Conservation (phyloP, 2,329 filamentous ascomycete genomes). For the Teratosphaeria nubilosa region DNA sequence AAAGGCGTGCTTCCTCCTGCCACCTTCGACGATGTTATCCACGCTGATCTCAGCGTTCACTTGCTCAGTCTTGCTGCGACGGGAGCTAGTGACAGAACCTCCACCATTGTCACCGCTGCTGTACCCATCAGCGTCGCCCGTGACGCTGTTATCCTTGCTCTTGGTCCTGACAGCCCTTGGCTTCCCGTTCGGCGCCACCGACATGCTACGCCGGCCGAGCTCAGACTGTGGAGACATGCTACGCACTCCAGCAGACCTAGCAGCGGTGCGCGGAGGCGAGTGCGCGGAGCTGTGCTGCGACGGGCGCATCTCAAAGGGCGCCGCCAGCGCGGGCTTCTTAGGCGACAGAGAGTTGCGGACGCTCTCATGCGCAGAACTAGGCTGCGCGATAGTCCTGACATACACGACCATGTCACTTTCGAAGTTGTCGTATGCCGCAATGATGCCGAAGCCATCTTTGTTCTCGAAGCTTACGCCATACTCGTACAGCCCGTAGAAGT, state of each 20-base stretch:
- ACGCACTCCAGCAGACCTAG: conserved; percentile 61
- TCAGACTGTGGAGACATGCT: conserved; percentile 64
- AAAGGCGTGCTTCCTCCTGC: conserved; percentile 82
- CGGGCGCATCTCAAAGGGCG: conserved; percentile 55
- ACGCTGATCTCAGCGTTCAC: conserved; percentile 95
- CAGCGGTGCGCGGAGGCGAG: conserved; percentile 56
- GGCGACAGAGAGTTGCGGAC: conserved; percentile 30
- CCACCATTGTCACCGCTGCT: conserved; percentile 80
- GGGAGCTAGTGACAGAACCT: conserved; percentile 59
- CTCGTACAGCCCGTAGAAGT: conserved; percentile 94
- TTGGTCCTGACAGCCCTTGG: conserved; percentile 45
- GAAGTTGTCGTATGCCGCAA: conserved; percentile 94
- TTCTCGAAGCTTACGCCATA: conserved; percentile 92
- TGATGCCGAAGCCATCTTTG: conserved; percentile 76
- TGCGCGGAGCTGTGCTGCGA: conserved; percentile 50
- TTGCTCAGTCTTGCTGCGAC: conserved; percentile 70
- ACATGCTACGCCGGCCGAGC: conserved; percentile 66
- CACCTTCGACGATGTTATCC: conserved; percentile 96
- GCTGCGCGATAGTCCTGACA: conserved; percentile 48
- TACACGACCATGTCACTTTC: conserved; percentile 85
- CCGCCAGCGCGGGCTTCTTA: conserved; percentile 49
- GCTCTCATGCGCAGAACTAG: conserved; percentile 11
- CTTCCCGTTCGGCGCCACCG: conserved; percentile 52
- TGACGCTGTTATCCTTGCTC: conserved; percentile 42
- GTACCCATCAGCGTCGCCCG: conserved; percentile 60